phyloP scores from a whole-genome alignment of 495 filamentous ascomycete species.

The Mycothermus thermophilus region DNA sequence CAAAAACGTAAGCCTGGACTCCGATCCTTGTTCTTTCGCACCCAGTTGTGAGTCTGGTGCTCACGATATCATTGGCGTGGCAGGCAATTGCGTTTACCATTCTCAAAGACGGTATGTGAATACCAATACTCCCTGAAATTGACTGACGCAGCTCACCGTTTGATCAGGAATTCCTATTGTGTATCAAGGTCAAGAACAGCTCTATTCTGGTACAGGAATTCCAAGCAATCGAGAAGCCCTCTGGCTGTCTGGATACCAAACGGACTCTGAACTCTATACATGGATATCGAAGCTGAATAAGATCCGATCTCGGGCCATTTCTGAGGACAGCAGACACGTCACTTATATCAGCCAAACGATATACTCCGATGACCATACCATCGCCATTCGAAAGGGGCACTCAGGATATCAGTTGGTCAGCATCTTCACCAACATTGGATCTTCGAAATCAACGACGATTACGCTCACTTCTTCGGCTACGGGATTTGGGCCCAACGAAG shows the following conservation, averaged over 20 bases:
- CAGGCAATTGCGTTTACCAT: conserved; percentile 61
- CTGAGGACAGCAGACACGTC: conserved; percentile 31
- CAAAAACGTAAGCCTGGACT: too few relatives aligned
- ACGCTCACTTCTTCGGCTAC: conserved; percentile 29
- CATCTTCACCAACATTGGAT: conserved; percentile 47
- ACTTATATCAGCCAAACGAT: conserved; percentile 41
- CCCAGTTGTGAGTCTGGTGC: too few relatives aligned
- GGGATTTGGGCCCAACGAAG: conserved; percentile 24
- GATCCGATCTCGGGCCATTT: conserved; percentile 43
- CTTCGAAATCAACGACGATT: conserved; percentile 31
- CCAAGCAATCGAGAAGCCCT: conserved; percentile 62
- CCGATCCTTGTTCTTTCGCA: too few relatives aligned
- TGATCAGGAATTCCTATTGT: conserved; percentile 28
- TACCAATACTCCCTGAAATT: not conserved
- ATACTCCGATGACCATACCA: conserved; percentile 40
- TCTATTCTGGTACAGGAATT: conserved; percentile 42
- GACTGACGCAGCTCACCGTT: conserved; percentile 18
- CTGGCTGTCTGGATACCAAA: conserved; percentile 55
- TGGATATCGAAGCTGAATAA: conserved; percentile 40
- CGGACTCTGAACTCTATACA: conserved; percentile 43
- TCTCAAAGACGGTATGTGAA: conserved; percentile 38
- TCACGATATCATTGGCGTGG: conserved; percentile 26
- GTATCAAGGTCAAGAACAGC: conserved; percentile 56
- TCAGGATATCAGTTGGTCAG: conserved; percentile 42
- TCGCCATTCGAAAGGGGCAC: conserved; percentile 54